Conservation (phyloP, 257 asterid species). For the Asclepias syriaca region DNA sequence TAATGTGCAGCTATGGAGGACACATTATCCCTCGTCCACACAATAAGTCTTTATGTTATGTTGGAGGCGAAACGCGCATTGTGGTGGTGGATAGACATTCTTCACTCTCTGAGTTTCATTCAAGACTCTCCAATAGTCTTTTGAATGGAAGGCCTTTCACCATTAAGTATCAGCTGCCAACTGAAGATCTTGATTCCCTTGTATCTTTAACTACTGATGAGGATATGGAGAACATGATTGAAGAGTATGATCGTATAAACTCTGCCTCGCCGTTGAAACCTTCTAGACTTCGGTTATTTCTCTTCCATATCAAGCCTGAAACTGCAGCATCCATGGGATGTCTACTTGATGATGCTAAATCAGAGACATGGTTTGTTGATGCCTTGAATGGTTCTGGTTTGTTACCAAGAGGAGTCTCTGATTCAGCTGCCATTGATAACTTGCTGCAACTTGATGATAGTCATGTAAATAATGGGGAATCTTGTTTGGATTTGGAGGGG, state of each 20-base stretch:
- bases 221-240: constrained; percentile 73
- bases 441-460: constrained; percentile 40
- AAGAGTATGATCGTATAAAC: constrained; percentile 55
- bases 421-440: constrained; percentile 48
- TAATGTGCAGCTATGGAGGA: constrained; percentile 77
- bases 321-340: constrained; percentile 66
- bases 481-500: constrained; percentile 26
- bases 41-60: constrained; percentile 66
- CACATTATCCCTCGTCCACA: constrained; percentile 82
- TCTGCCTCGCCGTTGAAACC: constrained; percentile 43
- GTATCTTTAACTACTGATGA: constrained; percentile 63
- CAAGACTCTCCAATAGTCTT: constrained; percentile 58
- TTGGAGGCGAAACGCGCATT: constrained; percentile 80
- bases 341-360: constrained; percentile 57
- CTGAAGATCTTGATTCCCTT: constrained; percentile 71
- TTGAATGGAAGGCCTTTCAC: constrained; percentile 50
- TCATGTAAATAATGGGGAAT: constrained; percentile 15
- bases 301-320: constrained; percentile 55
- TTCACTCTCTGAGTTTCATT: constrained; percentile 47
- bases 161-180: constrained; percentile 74
- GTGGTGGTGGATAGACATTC: constrained; percentile 53
- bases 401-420: constrained; percentile 56
- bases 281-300: constrained; percentile 58
- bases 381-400: constrained; percentile 55
- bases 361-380: constrained; percentile 78